Base-by-base conservation (phyloP, 306 rosid genomes). In the Begonia masoniana region DNA sequence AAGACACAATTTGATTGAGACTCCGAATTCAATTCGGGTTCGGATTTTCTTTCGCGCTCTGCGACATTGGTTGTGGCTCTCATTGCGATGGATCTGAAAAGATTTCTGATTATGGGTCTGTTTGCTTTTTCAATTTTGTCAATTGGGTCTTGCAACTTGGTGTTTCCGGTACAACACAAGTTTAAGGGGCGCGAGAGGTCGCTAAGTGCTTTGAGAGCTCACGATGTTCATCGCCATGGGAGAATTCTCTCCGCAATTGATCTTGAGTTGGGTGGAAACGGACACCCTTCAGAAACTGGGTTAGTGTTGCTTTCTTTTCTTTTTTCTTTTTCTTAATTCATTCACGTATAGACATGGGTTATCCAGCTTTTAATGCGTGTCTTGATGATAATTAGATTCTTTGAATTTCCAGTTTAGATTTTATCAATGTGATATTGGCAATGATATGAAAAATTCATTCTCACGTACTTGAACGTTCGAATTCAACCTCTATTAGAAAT, bases 191-290 rank as follows among this genome's bases (percentile, higher is more conserved):
- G 63, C 1, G 24, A 53, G 15, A 42, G 50, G 36, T 79, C 65
- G 46, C 60, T 83, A 66, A 52, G 60, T 42, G 74, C 70, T 3
- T 72, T 87, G n/a, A 83, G 57, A 75, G 74, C 62, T 50, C 99
- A 92, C 36, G 99, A 92, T 68, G 51, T 50, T 41, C 68, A 14
- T 16, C 92, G 99, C 41, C 88, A 67, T 10, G 78, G 83, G 24
- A 83, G 99, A 60, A 41, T 86, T 63, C 88, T 92, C 26, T 67
- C 78, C 43, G 81, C 81, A 4, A 56, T 72, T 12, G 96, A 92
- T 73, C 19, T 86, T 24, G 52, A 66, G 59, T 68, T 92, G 56
- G 99, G 94, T 47, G 99, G 99, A 61, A 77, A 72, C 68, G 96
- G 95, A 10, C 65, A 54, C 8, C 88, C 96, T 47, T 52, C 83